Conservation (phyloP, 345 rosid species). For the Salix udensis region DNA sequence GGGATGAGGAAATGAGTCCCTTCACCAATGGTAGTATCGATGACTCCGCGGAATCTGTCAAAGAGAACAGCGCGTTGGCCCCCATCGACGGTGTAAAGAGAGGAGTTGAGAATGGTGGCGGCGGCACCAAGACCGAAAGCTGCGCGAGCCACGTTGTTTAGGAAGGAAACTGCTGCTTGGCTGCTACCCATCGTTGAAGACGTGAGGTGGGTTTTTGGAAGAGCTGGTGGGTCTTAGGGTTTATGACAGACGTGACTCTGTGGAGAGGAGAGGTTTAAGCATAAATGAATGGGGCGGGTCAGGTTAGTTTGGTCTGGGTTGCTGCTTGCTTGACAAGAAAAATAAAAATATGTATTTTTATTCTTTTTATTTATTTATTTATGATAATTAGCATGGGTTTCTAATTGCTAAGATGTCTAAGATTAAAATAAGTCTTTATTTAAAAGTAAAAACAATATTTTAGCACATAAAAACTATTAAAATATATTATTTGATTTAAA, state of each 20-base stretch:
- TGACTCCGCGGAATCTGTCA: conserved; percentile 85
- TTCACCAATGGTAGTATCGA: conserved; percentile 75
- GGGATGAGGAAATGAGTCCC: conserved; percentile 94
- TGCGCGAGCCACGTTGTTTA: conserved; percentile 59
- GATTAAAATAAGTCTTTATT: too few relatives aligned
- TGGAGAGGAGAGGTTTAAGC: not conserved
- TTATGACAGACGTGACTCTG: not conserved
- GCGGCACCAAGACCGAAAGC: conserved; percentile 85
- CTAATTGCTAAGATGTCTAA: too few relatives aligned
- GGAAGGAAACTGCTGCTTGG: conserved; percentile 71
- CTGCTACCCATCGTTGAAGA: conserved; percentile 58
- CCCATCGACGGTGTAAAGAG: conserved; percentile 97
- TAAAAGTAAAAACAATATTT: too few relatives aligned
- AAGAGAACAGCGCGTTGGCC: conserved; percentile 93
- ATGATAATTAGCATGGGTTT: too few relatives aligned
- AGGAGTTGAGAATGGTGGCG: conserved; percentile 52
- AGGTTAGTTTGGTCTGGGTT: not conserved
- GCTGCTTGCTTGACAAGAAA: not conserved
- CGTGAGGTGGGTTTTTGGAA: not conserved
- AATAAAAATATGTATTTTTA: too few relatives aligned
- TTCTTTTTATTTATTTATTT: too few relatives aligned
- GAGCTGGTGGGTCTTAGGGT: conserved; percentile 1
- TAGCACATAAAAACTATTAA: too few relatives aligned
- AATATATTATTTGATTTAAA: too few relatives aligned
- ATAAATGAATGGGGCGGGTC: not conserved